Evolutionary conservation across 805 yeast species (phyloP), one percentile per base, ranked within the genome.

Genomic region (Candida berthetii): DNA sequence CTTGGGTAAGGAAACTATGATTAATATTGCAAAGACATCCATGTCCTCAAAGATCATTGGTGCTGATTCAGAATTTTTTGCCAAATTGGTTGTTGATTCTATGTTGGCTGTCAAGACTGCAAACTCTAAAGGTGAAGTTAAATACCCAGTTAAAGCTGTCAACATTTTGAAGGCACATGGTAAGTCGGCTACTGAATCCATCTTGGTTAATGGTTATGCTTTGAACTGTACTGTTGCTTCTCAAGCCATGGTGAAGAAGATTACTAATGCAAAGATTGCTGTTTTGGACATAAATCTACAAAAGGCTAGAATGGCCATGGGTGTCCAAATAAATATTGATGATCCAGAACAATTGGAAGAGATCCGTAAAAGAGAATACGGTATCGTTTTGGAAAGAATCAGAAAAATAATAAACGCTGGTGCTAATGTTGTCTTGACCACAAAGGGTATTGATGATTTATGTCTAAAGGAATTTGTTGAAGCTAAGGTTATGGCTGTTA

Each of bases 1-100:
- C 15, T 69, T 56, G 32, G 78, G 96, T 40, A 86, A 85, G 58
- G 91, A 88, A 48, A 80, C 96, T 16, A 69, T 93, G 54, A 70
- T 87, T 34, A 88, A 86, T 65, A 89, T 93, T 58, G 99, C 99
- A 31, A 88, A 87, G 65, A 93, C 99, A 13, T 85, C 96, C 45
- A 91, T 93, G 98, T 86, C 96, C 19, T 84, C 95, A 39, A 93
- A 93, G 67, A 88, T 93, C 57, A 91, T 93, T 61, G 98, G 98
- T 17, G 69, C 95, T 7, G 98, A 93, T 61, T 79, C 91, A 3
- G 95, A 84, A 10, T 93, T 93, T 58, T 93, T 93, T 65, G 74
- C 91, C 45, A 71, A 80, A 52, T 74, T 95, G 78, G 98, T 86
- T 20, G 98, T 93, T 35, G 97, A 93, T 57, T 93, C 99, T 19